Percentiles rank a stretch among this genome's conserved stretches.
phyloP scores from a whole-genome alignment of 164 flowering plant species.

The Protea cynaroides region DNA sequence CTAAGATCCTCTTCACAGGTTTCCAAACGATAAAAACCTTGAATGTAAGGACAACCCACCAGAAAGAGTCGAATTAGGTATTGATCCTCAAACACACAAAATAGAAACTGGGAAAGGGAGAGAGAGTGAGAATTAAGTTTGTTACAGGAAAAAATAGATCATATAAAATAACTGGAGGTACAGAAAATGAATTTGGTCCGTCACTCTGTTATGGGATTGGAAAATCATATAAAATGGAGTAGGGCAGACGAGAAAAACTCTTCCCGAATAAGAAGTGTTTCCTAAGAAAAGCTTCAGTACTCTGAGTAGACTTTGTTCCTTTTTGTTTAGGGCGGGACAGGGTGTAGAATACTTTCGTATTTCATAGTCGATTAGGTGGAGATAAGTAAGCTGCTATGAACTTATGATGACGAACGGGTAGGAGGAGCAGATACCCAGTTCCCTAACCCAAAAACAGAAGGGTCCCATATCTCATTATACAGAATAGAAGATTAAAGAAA shows the following conservation, averaged over 20 bases:
- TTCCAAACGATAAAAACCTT: background rate
- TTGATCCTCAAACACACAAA: background rate
- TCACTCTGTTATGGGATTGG: background rate
- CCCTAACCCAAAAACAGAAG: background rate
- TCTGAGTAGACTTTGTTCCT: too few species aligned
- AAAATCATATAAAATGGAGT: background rate
- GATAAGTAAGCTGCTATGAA: background rate
- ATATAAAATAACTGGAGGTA: too few species aligned
- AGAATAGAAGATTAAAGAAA: too few species aligned
- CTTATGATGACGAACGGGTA: background rate
- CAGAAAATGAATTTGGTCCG: too few species aligned
- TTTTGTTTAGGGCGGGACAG: too few species aligned
- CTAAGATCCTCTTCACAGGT: background rate
- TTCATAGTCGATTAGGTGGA: background rate
- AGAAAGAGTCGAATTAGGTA: background rate
- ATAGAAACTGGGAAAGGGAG: too few species aligned
- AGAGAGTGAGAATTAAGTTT: too few species aligned
- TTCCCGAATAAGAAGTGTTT: too few species aligned
- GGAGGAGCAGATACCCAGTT: conserved; percentile 1
- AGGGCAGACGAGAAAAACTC: too few species aligned
- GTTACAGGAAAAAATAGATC: too few species aligned
- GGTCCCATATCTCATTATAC: too few species aligned
- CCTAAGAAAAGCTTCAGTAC: too few species aligned
- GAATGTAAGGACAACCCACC: background rate
- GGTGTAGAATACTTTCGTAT: background rate